Conservation (phyloP, 495 filamentous ascomycete species). For the Lophium mytilinum region DNA sequence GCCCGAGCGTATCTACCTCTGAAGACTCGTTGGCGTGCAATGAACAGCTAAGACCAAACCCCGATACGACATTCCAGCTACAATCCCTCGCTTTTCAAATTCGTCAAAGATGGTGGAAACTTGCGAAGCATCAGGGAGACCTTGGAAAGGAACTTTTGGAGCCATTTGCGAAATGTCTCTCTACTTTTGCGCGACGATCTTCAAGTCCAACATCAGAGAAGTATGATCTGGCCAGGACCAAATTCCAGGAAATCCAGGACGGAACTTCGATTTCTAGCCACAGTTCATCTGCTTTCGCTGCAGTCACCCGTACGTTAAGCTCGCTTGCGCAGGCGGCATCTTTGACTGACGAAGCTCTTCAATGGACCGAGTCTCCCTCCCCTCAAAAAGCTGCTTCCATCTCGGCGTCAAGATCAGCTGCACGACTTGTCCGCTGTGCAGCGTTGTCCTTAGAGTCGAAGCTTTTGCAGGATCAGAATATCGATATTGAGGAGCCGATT, state of each 20-base stretch:
- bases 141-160: conserved; percentile 59
- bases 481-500: conserved; percentile 4
- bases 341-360: conserved; percentile 16
- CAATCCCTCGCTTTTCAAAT: conserved; percentile 61
- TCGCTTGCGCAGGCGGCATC: conserved; percentile 17
- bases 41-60: conserved; percentile 46
- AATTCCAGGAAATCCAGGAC: conserved; percentile 7
- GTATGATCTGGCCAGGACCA: conserved; percentile 24
- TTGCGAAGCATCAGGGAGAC: conserved; percentile 62
- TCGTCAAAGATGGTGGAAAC: conserved; percentile 60
- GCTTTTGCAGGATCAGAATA: neutral
- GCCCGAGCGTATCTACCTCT: conserved; percentile 46
- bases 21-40: conserved; percentile 44
- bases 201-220: conserved; percentile 15
- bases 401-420: conserved; percentile 8
- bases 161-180: conserved; percentile 59
- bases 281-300: neutral
- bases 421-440: conserved; percentile 4
- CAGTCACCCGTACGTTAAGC: conserved; percentile 6
- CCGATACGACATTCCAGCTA: conserved; percentile 51
- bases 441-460: conserved; percentile 11
- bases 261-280: neutral
- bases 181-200: conserved; percentile 49
- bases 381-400: neutral
- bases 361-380: conserved; percentile 1